Base-by-base conservation (phyloP, 768 basidiomycete species). In the Phaffia tasmanica region DNA sequence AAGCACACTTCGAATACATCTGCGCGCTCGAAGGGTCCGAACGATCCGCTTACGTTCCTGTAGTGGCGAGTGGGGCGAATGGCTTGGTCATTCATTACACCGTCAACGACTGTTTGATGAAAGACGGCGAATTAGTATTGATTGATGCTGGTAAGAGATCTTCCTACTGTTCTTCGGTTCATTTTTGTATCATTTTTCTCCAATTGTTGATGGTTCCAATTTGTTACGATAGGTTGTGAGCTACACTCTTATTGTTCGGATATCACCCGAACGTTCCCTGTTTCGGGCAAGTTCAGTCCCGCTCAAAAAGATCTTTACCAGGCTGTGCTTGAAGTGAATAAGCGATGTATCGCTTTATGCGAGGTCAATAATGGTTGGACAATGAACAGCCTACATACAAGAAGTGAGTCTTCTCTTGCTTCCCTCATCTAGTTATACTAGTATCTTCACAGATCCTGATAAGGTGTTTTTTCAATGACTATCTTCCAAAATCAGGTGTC, bases 1-100 rank as follows among this genome's bases (percentile, higher is more conserved):
- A 81, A 0, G 87, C 93, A 5, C 88, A 91, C 73, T 97, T 98
- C 73, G 88, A 94, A 76, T 95, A 95, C 73, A 71, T 86, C 1
- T 93, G 91, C 72, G 81, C 84, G 3, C 79, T 89, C 53, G 79
- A 79, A 19, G 95, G 95, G 25, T 81, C 89, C 16, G 86, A 90
- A 72, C 82, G 93, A 50, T 83, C 85, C 57, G 93, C 95, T n/a
- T 99, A 99, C 74, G 93, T 99, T 1, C 95, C 95, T 16, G 95
- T 99, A 6, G 89, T 97, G 46, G 94, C 90, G 6, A 92, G 90
- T 1, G 95, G 95, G 32, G 81, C 87, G 1, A 95, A 97, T 73
- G 85, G 89, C 9, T 80, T 95, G 0, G 85, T 88, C 51, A 91
- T 99, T 69, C 95, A 99, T 72, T 98, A 98, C 74, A 94, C 91